Base-by-base conservation (phyloP, 495 filamentous ascomycete genomes). In the Polyplosphaeria fusca region DNA sequence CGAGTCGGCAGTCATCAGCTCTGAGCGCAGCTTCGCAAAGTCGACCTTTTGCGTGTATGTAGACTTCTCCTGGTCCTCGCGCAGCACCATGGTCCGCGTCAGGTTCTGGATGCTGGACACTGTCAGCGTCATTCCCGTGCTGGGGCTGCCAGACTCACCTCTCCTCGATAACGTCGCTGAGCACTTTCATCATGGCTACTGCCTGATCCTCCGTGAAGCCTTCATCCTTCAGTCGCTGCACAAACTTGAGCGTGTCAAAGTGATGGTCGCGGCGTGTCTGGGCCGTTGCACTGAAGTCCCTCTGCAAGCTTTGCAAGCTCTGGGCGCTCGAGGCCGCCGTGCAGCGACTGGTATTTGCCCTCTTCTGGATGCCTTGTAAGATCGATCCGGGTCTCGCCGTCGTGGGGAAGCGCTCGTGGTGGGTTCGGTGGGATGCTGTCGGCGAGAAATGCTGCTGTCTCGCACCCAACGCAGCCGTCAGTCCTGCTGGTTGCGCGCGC, bases 21-120 rank as follows among this genome's bases (percentile, higher is more conserved):
- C 93, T 23, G 89, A 92, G 68, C 93, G 89, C 18, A 97, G 83
- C 76, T 97, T 96, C n/a, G 93, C 89, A 65, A 99, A 97, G 74
- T 99, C 93, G 52, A 99, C 94, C 72, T 97, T 97, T 68, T 97
- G 94, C 0, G 91, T 95, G 73, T 99, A 99, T 2, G 89, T 94
- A 4, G 89, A 86, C 56, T 85, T 85, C 57, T 86, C 86, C 38
- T 86, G 83, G 58, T 89, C 94, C 73, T 97, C 94, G 66, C 89
- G 88, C n/a, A 94, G 79, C 2, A 99, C 94, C 94, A 99, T 97
- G 11, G 93, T 97, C 52, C 93, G 86, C 0, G 94, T 97, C 19
- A 99, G 76, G 76, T 99, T 97, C 69, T 96, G 94, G 55, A 99
- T 96, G 61, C 88, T 86, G 62, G 11, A 16, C 18, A 11, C 3